These are phyloP conservation scores for Aspergillus novoparasiticus DNA, from an alignment of 2,329 filamentous ascomycete genomes.

Conservation along the genomic window DNA sequence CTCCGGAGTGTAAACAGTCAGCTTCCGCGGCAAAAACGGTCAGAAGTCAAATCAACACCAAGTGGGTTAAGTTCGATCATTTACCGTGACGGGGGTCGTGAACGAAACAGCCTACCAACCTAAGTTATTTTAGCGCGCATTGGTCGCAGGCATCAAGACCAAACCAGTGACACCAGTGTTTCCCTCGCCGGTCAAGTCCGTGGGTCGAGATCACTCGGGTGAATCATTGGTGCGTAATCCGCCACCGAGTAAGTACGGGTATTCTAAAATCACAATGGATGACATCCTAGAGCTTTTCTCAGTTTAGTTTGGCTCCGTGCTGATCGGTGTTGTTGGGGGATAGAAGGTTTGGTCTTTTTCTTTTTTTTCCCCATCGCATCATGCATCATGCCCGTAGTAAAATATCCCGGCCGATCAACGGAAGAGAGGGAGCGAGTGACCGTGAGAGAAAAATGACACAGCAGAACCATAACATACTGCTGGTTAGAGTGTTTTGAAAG, in stretches of 20 bases:
- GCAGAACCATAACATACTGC: not conserved
- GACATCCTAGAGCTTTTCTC: conserved; percentile 7
- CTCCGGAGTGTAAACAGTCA: not conserved
- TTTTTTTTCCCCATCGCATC: not conserved
- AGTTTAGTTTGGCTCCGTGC: not conserved
- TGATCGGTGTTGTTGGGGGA: conserved; percentile 7
- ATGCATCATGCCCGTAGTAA: not conserved
- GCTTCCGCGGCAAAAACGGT: conserved; percentile 6
- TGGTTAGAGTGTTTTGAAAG: not conserved
- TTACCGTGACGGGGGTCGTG: not conserved
- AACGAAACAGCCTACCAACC: conserved; percentile 1
- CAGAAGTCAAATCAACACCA: conserved; percentile 1
- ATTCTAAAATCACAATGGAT: not conserved
- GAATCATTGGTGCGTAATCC: conserved; percentile 17
- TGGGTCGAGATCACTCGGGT: conserved; percentile 6
- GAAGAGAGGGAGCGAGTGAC: not conserved
- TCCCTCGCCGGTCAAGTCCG: not conserved
- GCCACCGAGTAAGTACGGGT: conserved; percentile 15
- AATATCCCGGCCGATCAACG: conserved; percentile 1
- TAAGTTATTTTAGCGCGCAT: not conserved
- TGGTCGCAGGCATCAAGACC: not conserved
- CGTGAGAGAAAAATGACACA: not conserved
- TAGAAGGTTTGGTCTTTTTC: not conserved
- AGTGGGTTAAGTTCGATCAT: conserved; percentile 13
- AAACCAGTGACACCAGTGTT: not conserved